Evolutionary conservation across 176 grass and related monocot genomes (phyloP), one percentile per base, ranked within the genome.

Genomic region (Rhynchospora breviuscula): DNA sequence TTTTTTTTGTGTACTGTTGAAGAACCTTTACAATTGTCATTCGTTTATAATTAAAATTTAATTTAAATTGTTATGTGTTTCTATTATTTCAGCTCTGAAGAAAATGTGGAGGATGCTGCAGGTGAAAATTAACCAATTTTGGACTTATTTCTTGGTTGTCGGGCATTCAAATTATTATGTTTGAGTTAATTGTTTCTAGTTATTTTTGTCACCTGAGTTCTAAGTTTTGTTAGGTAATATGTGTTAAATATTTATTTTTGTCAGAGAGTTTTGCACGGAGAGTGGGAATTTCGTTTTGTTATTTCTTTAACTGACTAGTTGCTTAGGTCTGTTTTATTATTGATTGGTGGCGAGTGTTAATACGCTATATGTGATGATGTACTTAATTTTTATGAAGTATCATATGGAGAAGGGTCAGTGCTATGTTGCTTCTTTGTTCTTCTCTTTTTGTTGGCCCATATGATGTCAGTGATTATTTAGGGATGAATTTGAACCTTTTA

Each of bases 251-350:
- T 77, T 56, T 77, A 77, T 77, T 77, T 33, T 77, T 57, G 59
- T 67, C 80, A 52, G 73, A 82, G 52, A 82, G 80, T 82, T 82
- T 82, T 82, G 80, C 47, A 77, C 51, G 73, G 44, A 51, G 46
- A 35, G 40, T 81, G 80, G 53, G 19, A 82, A 49, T 82, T 82
- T 66, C 7, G 67, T 66, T 76, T 82, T 46, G 21, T 33, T 63
- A 66, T 12, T 66, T 82, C 10, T 70, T 23, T 67, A 26, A 53
- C 45, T 66, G 61, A 82, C 13, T 67, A 49, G 79, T 62, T 81
- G 6, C 25, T 81, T 82, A 65, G 56, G 62, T 82, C 25, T 82
- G 2, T 82, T 47, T 56, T 33, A 77, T 67, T 82, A 82, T 82
- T 59, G 12, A 51, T 82, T 82, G 60, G 40, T 82, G 80, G 80